Conservation (phyloP, 2,329 filamentous ascomycete species). For the Raffaelea deltoideospora region DNA sequence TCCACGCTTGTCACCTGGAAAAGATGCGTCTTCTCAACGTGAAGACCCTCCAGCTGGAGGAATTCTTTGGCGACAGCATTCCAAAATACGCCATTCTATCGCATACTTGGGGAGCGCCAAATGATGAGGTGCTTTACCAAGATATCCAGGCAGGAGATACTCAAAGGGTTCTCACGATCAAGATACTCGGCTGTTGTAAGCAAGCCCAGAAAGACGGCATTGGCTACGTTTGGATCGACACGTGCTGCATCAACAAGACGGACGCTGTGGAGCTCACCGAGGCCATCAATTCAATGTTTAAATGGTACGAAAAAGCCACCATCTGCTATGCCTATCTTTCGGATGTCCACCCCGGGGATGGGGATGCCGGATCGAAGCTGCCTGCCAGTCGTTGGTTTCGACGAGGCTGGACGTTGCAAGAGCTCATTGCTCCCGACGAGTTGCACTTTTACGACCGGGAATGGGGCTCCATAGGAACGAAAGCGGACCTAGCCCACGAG, state of each 20-base stretch:
- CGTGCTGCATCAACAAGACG: conserved; percentile 4
- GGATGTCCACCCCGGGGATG: neutral
- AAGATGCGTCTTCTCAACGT: neutral
- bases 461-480: conserved; percentile 6
- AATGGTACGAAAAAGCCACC: conserved; percentile 3
- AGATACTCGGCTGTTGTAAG: neutral
- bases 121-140: neutral
- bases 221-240: conserved; percentile 3
- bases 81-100: neutral
- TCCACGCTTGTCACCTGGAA: no score
- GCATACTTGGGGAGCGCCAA: neutral
- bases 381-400: conserved; percentile 3
- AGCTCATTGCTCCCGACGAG: conserved; percentile 9
- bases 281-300: conserved; percentile 6
- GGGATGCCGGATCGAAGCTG: neutral
- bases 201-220: conserved; percentile 1
- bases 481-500: neutral
- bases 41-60: neutral
- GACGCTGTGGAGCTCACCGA: conserved; percentile 1
- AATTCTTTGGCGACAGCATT: neutral
- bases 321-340: conserved; percentile 7
- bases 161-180: neutral
- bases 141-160: neutral
- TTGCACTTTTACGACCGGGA: conserved; percentile 8
- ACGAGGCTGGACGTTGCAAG: conserved; percentile 11